Base-by-base conservation (phyloP, 306 rosid species). In the Urtica urens region DNA sequence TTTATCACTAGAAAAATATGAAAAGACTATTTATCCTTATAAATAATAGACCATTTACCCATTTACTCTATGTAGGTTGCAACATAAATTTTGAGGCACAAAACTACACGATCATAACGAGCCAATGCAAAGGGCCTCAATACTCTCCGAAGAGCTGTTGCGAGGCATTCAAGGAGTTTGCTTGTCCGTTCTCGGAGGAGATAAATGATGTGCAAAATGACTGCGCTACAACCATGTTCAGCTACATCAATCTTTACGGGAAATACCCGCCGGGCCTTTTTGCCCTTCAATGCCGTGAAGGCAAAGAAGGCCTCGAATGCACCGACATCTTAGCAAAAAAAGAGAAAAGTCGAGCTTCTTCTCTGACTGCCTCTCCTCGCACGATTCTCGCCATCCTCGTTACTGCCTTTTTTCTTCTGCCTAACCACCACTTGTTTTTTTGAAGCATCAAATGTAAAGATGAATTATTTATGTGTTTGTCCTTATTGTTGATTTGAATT, bases 181-280 rank as follows among this genome's bases (percentile, higher is more conserved):
- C 87, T 7, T 90, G 99, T 61, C 85, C 92, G 19, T 68, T 66
- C n/a, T 33, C 47, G 0, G 64, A 55, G 1, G 56, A 63, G 0
- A 47, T 90, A 0, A 72, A 57, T 24, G 87, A 85, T 62, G 3
- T 34, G 48, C 43, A 67, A 39, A 75, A 30, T 6, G 73, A 90
- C 51, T 90, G 95, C 10, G 74, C 82, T 4, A 3, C 65, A 0
- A 78, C 81, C 25, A 90, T 90, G 99, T 90, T 90, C 48, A 90
- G 87, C 64, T 85, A 90, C 87, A 90, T 90, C 16, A 90, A 77
- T 58, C 37, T 81, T 38, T 85, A 85, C 27, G 99, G 95, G 0
- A 73, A 75, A 34, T 90, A 90, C 72, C 99, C 96, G 2, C 87
- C 99, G 17, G 94, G 95, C 44, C 70, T 90, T 8, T 90, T 90